Evolutionary conservation across 1,139 yeast species (phyloP).

Genomic region (Diutina sp.): DNA sequence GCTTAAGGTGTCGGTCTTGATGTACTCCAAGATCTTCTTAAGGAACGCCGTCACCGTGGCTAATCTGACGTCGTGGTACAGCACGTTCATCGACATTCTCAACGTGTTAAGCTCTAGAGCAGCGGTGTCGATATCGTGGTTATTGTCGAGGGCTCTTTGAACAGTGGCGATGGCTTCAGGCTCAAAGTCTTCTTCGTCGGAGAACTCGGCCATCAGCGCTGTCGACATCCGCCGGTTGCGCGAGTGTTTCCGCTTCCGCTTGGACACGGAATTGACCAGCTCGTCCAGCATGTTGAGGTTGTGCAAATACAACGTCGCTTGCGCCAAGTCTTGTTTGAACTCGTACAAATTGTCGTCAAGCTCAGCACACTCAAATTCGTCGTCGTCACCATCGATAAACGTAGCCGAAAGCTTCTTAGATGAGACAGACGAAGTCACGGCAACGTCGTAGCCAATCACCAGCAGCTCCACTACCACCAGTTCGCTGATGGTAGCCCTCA

Average conservation of each 20-base stretch:
- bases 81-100: slow-evolving; percentile 94
- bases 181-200: slow-evolving; percentile 53
- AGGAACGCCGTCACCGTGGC: slow-evolving; percentile 72
- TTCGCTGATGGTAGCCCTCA: slow-evolving; percentile 25
- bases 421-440: slow-evolving; percentile 30
- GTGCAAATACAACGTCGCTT: slow-evolving; percentile 24
- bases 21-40: slow-evolving; percentile 54
- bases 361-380: slow-evolving; percentile 15
- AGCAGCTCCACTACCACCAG: slow-evolving; percentile 50
- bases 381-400: slow-evolving; percentile 31
- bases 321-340: neutral
- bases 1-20: slow-evolving; percentile 62
- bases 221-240: slow-evolving; percentile 22
- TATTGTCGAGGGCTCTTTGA: slow-evolving; percentile 79
- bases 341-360: slow-evolving; percentile 9
- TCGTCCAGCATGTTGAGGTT: slow-evolving; percentile 66
- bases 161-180: slow-evolving; percentile 91
- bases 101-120: slow-evolving; percentile 82
- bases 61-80: slow-evolving; percentile 80
- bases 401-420: slow-evolving; percentile 33
- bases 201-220: slow-evolving; percentile 21
- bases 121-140: slow-evolving; percentile 90
- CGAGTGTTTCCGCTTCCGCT: slow-evolving; percentile 23
- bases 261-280: slow-evolving; percentile 54
- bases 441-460: slow-evolving; percentile 70